Evolutionary conservation across 768 basidiomycete genomes (phyloP).

Genomic region (Baorangia bicolor): DNA sequence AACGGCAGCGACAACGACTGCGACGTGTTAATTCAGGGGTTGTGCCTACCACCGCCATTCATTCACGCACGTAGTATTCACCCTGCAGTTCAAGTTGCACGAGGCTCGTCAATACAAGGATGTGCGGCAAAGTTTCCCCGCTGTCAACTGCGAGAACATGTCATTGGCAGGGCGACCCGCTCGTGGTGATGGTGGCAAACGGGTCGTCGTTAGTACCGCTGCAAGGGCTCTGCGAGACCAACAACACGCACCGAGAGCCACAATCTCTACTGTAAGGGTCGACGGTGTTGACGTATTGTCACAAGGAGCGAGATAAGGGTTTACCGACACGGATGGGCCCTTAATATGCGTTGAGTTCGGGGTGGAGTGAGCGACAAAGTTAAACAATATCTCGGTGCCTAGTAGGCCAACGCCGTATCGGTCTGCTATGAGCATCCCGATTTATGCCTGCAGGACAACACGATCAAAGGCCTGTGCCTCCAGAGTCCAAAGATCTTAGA

Average conservation of each 20-base stretch:
- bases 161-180: not conserved
- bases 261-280: not conserved
- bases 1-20: too few relatives aligned
- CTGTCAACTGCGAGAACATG: not conserved
- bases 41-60: not conserved
- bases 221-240: not conserved
- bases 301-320: not conserved
- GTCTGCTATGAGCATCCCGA: not conserved
- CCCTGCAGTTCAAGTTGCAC: not conserved
- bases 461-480: not conserved
- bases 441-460: not conserved
- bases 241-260: not conserved
- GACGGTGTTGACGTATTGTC: not conserved
- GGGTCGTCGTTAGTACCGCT: not conserved
- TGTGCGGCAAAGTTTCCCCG: slow-evolving; percentile 6
- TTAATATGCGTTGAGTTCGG: slow-evolving; percentile 5
- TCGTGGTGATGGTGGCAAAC: not conserved
- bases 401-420: not conserved
- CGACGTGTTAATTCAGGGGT: not conserved
- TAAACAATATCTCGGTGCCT: slow-evolving; percentile 15
- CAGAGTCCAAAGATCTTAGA: not conserved
- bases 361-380: not conserved
- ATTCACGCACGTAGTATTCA: not conserved
- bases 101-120: not conserved
- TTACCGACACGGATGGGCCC: not conserved